Conservation (phyloP, 75 land plant species). For the Pinus taeda region DNA sequence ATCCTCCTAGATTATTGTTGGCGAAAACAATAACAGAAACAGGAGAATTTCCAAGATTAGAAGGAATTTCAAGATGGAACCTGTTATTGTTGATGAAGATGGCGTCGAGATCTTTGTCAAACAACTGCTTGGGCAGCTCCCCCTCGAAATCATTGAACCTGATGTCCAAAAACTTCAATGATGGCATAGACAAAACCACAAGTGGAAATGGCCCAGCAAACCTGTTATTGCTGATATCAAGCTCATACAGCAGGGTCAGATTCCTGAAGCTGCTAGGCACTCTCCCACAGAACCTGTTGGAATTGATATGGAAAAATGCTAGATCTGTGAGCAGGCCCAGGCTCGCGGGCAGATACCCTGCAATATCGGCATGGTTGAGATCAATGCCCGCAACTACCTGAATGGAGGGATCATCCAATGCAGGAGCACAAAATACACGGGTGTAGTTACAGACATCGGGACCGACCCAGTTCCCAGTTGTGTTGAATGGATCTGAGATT, state of each 20-base stretch:
- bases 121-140: constrained; percentile 27
- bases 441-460: constrained; percentile 47
- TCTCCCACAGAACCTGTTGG: constrained; percentile 50
- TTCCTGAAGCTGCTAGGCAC: constrained; percentile 28
- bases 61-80: constrained; percentile 27
- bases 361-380: constrained; percentile 49
- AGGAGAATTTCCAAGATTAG: constrained; percentile 40
- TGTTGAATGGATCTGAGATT: constrained; percentile 45
- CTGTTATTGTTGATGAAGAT: constrained; percentile 46
- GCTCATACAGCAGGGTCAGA: constrained; percentile 30
- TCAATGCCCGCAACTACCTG: constrained; percentile 63
- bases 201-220: constrained; percentile 41
- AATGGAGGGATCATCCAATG: constrained; percentile 31
- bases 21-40: constrained; percentile 52
- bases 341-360: constrained; percentile 60
- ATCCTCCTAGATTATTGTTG: constrained; percentile 38
- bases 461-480: constrained; percentile 51
- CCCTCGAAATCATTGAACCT: constrained; percentile 56
- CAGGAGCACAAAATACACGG: constrained; percentile 48
- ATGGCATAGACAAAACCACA: constrained; percentile 34
- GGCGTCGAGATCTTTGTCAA: constrained; percentile 46
- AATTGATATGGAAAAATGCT: constrained; percentile 58
- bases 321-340: constrained; percentile 65
- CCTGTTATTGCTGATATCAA: constrained; percentile 57
- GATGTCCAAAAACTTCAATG: constrained; percentile 38